phyloP scores from a whole-genome alignment of 768 basidiomycete genomes.

The Hypsizygus marmoreus region DNA sequence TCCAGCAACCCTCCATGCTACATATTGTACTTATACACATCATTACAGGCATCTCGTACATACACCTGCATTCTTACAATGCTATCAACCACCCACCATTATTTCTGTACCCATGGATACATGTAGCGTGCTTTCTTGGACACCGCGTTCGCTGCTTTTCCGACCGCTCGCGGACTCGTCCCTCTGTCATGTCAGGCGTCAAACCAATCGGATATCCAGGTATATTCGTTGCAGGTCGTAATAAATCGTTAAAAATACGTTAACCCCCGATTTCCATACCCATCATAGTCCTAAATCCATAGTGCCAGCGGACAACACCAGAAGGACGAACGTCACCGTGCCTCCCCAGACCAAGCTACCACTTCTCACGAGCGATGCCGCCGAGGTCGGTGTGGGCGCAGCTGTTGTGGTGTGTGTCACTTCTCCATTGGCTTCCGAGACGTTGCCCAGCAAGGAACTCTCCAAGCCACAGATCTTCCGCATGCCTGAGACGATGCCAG shows the following conservation, averaged over 20 bases:
- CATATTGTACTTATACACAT: no score
- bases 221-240: conserved; percentile 6
- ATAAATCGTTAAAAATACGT: conserved; percentile 1
- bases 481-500: conserved; percentile 50
- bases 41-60: no score
- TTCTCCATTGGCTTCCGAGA: conserved; percentile 44
- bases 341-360: conserved; percentile 1
- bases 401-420: conserved; percentile 28
- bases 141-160: no score
- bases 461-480: conserved; percentile 52
- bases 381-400: conserved; percentile 24
- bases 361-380: conserved; percentile 12
- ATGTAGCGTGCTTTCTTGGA: no score
- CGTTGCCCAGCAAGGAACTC: conserved; percentile 55
- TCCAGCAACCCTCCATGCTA: no score
- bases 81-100: no score
- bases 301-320: conserved; percentile 2
- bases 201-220: no score
- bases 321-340: not conserved
- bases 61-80: no score
- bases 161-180: no score
- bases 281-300: conserved; percentile 1
- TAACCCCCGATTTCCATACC: not conserved
- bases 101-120: no score
- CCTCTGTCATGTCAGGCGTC: no score